Base-by-base conservation (phyloP, 1,284 basidiomycete genomes). In the Naganishia cerealis region DNA sequence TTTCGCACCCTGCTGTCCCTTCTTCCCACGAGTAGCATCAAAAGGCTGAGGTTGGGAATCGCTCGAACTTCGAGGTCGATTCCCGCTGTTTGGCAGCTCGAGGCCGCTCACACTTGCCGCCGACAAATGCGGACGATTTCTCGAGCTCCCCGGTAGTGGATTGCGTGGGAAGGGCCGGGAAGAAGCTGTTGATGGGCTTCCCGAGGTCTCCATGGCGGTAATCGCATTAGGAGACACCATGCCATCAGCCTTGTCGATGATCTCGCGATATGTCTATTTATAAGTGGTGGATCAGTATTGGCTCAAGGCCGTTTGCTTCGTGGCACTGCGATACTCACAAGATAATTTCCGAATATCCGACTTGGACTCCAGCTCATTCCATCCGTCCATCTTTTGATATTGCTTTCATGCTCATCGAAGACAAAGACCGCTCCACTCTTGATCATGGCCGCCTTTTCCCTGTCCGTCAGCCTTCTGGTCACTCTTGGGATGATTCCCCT, bases 381-480 rank as follows among this genome's bases (percentile, higher is more conserved):
- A 81, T 99, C 94, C 0, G 95, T 99, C 94, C 95, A 98, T 59
- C 95, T 86, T 82, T 96, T 97, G 84, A 99, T 98, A 43, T 94
- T 94, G 75, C 91, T 93, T 81, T 97, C 93, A 74, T 92, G 89
- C 82, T 97, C 94, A 80, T 99, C 93, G 78, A 98, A 98, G 69
- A 98, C 94, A 76, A 97, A 99, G 39, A 99, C 92, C 3, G 91
- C 90, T 67, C 95, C 95, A 9, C 90, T 93, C 38, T 88, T 87
- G 76, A 99, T 95, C 87, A 95, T 91, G 50, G 61, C 61, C 74
- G 88, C 90, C 69, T 91, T 86, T 80, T 99, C 95, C 52, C 90
- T 86, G 78, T 97, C 94, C 71, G 94, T 91, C 62, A 99, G 85
- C 39, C 95, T 87, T 42, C 95, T 87, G n/a, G 92, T 94, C 50